phyloP scores from a whole-genome alignment of 768 basidiomycete species.

The Phaeolepiota aurea region DNA sequence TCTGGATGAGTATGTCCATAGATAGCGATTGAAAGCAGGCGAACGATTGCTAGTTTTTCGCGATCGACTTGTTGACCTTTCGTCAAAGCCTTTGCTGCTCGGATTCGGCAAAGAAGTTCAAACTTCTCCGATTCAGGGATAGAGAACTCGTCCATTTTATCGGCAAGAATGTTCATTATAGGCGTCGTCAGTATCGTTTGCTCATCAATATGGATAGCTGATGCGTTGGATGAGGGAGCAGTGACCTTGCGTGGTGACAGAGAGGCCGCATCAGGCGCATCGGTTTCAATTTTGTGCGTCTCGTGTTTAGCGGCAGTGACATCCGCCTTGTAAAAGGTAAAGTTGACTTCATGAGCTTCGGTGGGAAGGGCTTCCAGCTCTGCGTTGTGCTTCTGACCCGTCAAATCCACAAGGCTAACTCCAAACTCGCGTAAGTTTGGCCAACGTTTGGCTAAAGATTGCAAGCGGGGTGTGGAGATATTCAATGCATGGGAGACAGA shows the following conservation, averaged over 20 bases:
- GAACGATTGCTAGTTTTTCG: constrained; percentile 71
- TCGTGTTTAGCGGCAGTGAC: constrained; percentile 26
- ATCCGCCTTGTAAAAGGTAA: constrained; percentile 72
- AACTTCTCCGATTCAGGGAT: constrained; percentile 82
- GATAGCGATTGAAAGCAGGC: constrained; percentile 83
- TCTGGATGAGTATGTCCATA: constrained; percentile 86
- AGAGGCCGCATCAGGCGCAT: constrained; percentile 29
- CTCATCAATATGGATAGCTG: constrained; percentile 56
- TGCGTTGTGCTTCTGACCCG: constrained; percentile 39
- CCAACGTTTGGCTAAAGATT: constrained; percentile 82
- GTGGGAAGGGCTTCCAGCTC: constrained; percentile 56
- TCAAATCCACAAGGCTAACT: constrained; percentile 67
- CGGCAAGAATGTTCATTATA: constrained; percentile 71
- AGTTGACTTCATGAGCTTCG: constrained; percentile 73
- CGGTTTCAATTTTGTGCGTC: constrained; percentile 39
- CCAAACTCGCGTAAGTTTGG: constrained; percentile 75
- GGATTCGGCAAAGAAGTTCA: constrained; percentile 80
- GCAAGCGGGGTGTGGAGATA: constrained; percentile 73
- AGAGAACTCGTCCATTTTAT: constrained; percentile 55
- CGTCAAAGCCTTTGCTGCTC: constrained; percentile 64
- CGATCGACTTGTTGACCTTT: constrained; percentile 52
- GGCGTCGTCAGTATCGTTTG: constrained; percentile 50
- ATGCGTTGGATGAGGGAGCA: constrained; percentile 36
- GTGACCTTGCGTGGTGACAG: constrained; percentile 40
- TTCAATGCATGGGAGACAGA: constrained; percentile 77